Conservation (phyloP, 1,284 basidiomycete genomes). For the Melanopsichium pennsylvanicum region DNA sequence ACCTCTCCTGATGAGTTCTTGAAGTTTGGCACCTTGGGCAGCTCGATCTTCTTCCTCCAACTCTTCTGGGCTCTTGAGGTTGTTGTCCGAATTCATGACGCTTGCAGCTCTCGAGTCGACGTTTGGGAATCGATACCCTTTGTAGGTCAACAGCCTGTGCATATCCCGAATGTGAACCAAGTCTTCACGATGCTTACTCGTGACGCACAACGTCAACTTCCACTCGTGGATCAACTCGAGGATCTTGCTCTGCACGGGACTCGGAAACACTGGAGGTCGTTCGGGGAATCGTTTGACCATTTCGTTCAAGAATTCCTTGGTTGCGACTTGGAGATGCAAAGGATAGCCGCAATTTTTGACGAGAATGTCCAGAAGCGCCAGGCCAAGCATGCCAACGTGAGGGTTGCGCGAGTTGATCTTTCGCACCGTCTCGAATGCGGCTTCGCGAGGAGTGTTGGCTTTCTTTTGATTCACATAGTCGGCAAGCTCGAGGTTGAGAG, state of each 20-base stretch:
- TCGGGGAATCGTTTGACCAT: conserved; percentile 97
- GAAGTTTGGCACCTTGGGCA: conserved; percentile 94
- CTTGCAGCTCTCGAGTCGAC: conserved; percentile 56
- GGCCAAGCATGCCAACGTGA: conserved; percentile 82
- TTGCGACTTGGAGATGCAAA: conserved; percentile 95
- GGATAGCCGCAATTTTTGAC: conserved; percentile 96
- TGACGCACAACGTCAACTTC: conserved; percentile 91
- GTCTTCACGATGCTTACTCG: conserved; percentile 94
- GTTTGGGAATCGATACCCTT: conserved; percentile 70
- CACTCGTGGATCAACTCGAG: conserved; percentile 91
- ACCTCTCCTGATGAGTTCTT: conserved; percentile 94
- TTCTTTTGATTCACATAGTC: conserved; percentile 94
- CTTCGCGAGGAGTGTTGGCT: conserved; percentile 94
- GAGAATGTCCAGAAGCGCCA: conserved; percentile 83
- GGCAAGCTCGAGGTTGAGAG: conserved; percentile 89
- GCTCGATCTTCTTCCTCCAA: conserved; percentile 93
- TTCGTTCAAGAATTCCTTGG: conserved; percentile 98
- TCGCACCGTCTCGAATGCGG: conserved; percentile 81
- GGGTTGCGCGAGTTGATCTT: conserved; percentile 88
- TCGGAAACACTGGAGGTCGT: conserved; percentile 91
- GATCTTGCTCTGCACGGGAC: conserved; percentile 91
- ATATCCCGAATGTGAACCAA: conserved; percentile 97
- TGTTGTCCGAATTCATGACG: conserved; percentile 70
- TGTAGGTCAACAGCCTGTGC: conserved; percentile 93
- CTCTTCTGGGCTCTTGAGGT: conserved; percentile 92